Evolutionary conservation across 139 green algal species (phyloP).

Genomic region (Tetradesmus obliquus): DNA sequence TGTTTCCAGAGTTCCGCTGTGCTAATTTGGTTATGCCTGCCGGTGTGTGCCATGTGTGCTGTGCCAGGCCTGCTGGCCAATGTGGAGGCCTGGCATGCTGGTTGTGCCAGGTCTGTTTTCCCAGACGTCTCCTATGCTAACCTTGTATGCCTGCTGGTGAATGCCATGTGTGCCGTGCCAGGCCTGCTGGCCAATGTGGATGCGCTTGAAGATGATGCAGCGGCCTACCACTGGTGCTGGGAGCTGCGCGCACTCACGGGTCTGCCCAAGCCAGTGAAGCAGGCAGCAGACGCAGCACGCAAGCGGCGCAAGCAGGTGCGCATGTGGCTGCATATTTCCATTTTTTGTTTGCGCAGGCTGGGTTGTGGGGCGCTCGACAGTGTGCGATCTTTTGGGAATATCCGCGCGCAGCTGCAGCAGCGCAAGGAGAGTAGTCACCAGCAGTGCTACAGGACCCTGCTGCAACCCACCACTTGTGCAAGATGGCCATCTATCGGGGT

Average conservation of each 20-base stretch:
- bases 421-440: not conserved
- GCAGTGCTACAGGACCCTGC: not conserved
- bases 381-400: no score
- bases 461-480: not conserved
- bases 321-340: not conserved
- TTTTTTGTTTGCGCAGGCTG: no score
- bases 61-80: slow-evolving; percentile 6
- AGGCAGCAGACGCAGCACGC: slow-evolving; percentile 46
- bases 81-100: no score
- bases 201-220: slow-evolving; percentile 59
- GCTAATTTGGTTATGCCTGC: not conserved
- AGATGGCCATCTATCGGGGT: no score
- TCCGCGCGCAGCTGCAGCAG: no score
- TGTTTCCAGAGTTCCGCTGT: no score
- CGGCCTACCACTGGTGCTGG: slow-evolving; percentile 75
- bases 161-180: not conserved
- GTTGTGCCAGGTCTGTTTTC: no score
- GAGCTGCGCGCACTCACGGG: slow-evolving; percentile 69
- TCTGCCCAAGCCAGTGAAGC: slow-evolving; percentile 43
- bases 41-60: not conserved
- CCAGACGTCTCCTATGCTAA: no score
- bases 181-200: slow-evolving; percentile 48
- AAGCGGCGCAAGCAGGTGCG: slow-evolving; percentile 64
- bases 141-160: not conserved
- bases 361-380: no score